Conservation (phyloP, 768 basidiomycete genomes). For the Mycena capillaripes region DNA sequence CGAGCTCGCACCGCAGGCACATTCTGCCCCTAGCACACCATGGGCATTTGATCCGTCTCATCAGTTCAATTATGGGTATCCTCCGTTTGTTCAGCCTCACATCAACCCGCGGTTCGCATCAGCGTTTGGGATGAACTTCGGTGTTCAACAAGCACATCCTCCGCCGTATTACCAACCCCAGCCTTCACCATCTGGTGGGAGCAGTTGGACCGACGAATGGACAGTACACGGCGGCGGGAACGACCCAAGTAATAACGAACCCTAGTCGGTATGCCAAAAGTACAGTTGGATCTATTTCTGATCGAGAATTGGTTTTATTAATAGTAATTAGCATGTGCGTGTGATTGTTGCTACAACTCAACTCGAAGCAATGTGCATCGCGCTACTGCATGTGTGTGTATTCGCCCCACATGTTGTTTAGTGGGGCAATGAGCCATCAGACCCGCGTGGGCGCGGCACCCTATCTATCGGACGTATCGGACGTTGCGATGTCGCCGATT, state of each 20-base stretch:
- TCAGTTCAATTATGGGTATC: constrained; percentile 39
- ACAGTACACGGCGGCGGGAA: constrained; percentile 44
- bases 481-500: background rate
- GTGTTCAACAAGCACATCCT: constrained; percentile 40
- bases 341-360: background rate
- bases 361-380: background rate
- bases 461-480: constrained; percentile 22
- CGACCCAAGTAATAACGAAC: constrained; percentile 26
- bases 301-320: background rate
- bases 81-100: constrained; percentile 76
- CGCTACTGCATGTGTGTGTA: background rate
- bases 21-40: constrained; percentile 30
- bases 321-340: constrained; percentile 6
- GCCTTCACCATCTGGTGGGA: constrained; percentile 13
- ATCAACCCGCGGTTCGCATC: constrained; percentile 88
- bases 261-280: background rate
- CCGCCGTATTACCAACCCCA: constrained; percentile 35
- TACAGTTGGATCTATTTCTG: too few relatives aligned
- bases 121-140: constrained; percentile 67
- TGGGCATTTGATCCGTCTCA: constrained; percentile 36
- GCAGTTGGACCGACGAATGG: constrained; percentile 56
- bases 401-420: background rate
- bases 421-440: background rate
- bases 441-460: background rate
- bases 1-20: constrained; percentile 30